A percentile compares a stretch with the other conserved stretches of the same genome.
phyloP scores from a whole-genome alignment of 2,329 filamentous ascomycete genomes.

The Xylaria multiplex region DNA sequence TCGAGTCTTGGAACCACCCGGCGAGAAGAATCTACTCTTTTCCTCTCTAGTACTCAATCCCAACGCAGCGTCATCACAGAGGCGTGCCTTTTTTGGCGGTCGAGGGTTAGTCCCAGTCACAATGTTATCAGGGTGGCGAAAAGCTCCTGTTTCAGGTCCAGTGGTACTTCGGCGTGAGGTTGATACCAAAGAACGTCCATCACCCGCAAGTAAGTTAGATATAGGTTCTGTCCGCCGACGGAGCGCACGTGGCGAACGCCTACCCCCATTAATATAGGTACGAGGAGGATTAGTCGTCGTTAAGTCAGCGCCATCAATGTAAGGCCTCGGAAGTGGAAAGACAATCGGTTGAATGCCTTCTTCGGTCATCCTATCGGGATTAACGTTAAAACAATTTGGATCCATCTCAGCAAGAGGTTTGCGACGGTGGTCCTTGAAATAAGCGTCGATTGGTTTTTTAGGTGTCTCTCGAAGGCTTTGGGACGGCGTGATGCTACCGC shows the following conservation, averaged over 20 bases:
- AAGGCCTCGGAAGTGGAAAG: conserved; percentile 68
- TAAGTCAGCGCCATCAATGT: conserved; percentile 54
- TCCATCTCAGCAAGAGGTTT: conserved; percentile 72
- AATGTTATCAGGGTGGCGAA: conserved; percentile 33
- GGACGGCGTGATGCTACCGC: conserved; percentile 34
- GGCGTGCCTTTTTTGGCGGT: conserved; percentile 66
- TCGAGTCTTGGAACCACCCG: conserved; percentile 32
- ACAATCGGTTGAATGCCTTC: conserved; percentile 64
- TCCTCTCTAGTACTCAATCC: conserved; percentile 49
- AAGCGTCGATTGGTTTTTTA: conserved; percentile 64
- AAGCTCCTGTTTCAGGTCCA: conserved; percentile 21
- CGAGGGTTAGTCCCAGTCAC: conserved; percentile 42
- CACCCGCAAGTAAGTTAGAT: conserved; percentile 53
- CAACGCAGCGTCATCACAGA: conserved; percentile 58
- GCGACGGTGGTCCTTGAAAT: conserved; percentile 62
- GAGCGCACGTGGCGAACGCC: conserved; percentile 53
- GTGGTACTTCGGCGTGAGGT: conserved; percentile 45
- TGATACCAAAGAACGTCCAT: conserved; percentile 42
- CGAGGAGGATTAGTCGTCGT: conserved; percentile 41
- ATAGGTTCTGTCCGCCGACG: conserved; percentile 65
- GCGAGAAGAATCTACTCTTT: conserved; percentile 66
- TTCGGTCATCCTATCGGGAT: conserved; percentile 60
- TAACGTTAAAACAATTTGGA: conserved; percentile 67
- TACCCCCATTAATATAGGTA: conserved; percentile 44
- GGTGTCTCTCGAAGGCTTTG: conserved; percentile 45